A percentile compares a stretch with the other conserved stretches of the same genome.
These are phyloP conservation scores for Globisporangium iwayamae DNA, from an alignment of 352 stramenopile species.

Conservation along the genomic window DNA sequence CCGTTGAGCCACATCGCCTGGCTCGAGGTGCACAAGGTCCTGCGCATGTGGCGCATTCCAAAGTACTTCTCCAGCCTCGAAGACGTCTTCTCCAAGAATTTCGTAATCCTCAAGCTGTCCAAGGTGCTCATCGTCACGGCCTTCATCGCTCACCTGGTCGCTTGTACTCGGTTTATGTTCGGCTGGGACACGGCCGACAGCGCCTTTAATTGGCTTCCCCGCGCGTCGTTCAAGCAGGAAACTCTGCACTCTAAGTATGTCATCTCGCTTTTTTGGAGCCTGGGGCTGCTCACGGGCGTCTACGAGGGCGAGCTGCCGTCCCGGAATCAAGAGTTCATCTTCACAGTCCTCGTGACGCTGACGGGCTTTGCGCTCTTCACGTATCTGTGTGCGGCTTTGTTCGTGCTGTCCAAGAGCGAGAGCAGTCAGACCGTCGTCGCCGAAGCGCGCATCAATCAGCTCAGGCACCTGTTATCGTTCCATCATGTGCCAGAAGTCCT, in stretches of 20 bases:
- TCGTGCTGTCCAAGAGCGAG: constrained; percentile 81
- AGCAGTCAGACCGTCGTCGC: constrained; percentile 41
- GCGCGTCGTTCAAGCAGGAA: not conserved
- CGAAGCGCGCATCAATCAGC: constrained; percentile 65
- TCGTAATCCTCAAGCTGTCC: constrained; percentile 64
- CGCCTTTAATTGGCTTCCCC: constrained; percentile 33
- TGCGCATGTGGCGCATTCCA: constrained; percentile 41
- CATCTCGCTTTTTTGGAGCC: constrained; percentile 60
- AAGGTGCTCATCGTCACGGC: constrained; percentile 51
- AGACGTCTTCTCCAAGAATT: constrained; percentile 53
- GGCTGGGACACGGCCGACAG: constrained; percentile 33
- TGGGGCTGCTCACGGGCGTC: constrained; percentile 56
- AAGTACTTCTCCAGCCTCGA: constrained; percentile 56
- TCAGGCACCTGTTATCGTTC: constrained; percentile 68
- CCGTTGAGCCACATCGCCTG: constrained; percentile 10
- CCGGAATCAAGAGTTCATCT: constrained; percentile 40
- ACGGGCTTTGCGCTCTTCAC: constrained; percentile 72
- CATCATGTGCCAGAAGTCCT: constrained; percentile 50
- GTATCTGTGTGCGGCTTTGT: constrained; percentile 65
- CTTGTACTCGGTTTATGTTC: constrained; percentile 56
- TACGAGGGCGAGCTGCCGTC: constrained; percentile 64
- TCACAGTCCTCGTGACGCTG: constrained; percentile 58
- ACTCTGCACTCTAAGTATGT: constrained; percentile 33
- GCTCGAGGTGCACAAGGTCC: constrained; percentile 64
- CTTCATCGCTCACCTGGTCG: constrained; percentile 51